Percentiles rank a stretch among this genome's conserved stretches.
These are phyloP conservation scores for Thuja plicata DNA, from an alignment of 83 land plant species.

Conservation along the genomic window DNA sequence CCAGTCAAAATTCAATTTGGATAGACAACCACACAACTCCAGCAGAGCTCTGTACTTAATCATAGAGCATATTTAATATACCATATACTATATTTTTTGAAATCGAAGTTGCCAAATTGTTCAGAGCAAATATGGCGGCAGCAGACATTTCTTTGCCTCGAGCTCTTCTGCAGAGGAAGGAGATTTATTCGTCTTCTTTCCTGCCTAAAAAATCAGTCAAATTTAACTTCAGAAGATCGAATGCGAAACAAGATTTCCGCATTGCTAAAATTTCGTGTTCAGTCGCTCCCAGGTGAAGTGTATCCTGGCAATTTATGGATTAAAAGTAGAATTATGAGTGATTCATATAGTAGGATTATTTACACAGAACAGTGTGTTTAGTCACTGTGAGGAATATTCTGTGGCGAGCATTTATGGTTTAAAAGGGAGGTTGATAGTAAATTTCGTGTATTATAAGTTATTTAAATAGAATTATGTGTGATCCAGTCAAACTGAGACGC, in stretches of 20 bases:
- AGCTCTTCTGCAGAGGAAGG: neutral
- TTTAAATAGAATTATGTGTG: neutral
- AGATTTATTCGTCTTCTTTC: neutral
- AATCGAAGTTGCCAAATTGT: neutral
- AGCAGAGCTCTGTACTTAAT: neutral
- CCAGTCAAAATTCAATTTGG: neutral
- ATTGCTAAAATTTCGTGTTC: neutral
- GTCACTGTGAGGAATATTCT: slow-evolving; percentile 2
- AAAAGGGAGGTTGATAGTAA: neutral
- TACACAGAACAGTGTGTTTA: neutral
- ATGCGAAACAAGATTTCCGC: neutral
- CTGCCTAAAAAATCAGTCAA: neutral
- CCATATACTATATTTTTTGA: neutral
- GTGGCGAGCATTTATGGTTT: neutral
- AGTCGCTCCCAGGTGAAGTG: slow-evolving; percentile 4
- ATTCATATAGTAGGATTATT: neutral
- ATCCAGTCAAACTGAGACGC: slow-evolving; percentile 56
- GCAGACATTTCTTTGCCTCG: neutral
- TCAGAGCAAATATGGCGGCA: neutral
- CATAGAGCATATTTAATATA: neutral
- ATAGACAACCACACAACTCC: too few relatives aligned
- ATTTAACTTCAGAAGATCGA: neutral
- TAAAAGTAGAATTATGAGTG: neutral
- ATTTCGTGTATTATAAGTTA: neutral
- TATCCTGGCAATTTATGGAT: neutral